Conservation (phyloP, 495 filamentous ascomycete species). For the Aspergillus campestris region DNA sequence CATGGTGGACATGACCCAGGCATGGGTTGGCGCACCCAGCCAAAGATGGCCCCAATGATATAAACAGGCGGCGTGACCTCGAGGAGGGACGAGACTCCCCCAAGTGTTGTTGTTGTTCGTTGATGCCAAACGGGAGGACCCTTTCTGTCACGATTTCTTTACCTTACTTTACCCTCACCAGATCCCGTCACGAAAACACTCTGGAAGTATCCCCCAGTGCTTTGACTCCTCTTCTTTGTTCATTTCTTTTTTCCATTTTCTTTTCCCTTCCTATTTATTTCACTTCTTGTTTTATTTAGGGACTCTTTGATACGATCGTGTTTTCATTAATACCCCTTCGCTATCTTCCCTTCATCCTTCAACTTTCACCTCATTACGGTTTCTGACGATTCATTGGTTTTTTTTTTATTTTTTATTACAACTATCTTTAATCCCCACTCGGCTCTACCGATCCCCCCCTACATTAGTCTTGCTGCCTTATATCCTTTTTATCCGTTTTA, state of each 20-base stretch:
- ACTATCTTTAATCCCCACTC: slow-evolving; percentile 10
- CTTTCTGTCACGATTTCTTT: slow-evolving; percentile 10
- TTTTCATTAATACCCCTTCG: slow-evolving; percentile 3
- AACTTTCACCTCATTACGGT: slow-evolving; percentile 1
- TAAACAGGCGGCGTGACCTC: slow-evolving; percentile 46
- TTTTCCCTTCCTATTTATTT: neutral
- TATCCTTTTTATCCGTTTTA: neutral
- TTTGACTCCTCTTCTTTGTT: neutral
- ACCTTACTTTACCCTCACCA: neutral
- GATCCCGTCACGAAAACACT: no score
- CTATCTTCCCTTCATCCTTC: slow-evolving; percentile 10
- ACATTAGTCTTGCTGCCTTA: neutral
- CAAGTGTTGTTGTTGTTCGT: neutral
- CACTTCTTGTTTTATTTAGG: neutral
- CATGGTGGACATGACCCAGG: slow-evolving; percentile 32
- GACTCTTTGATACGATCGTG: slow-evolving; percentile 5
- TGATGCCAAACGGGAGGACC: slow-evolving; percentile 9
- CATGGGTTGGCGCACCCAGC: slow-evolving; percentile 38
- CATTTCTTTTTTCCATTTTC: slow-evolving; percentile 1
- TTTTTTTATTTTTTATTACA: slow-evolving; percentile 11
- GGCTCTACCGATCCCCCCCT: no score
- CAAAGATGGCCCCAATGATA: slow-evolving; percentile 41
- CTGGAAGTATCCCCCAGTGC: no score
- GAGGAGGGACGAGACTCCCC: slow-evolving; percentile 10
- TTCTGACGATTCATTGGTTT: slow-evolving; percentile 4